phyloP scores from a whole-genome alignment of 108 stramenopile genomes.

The Seminavis robusta region DNA sequence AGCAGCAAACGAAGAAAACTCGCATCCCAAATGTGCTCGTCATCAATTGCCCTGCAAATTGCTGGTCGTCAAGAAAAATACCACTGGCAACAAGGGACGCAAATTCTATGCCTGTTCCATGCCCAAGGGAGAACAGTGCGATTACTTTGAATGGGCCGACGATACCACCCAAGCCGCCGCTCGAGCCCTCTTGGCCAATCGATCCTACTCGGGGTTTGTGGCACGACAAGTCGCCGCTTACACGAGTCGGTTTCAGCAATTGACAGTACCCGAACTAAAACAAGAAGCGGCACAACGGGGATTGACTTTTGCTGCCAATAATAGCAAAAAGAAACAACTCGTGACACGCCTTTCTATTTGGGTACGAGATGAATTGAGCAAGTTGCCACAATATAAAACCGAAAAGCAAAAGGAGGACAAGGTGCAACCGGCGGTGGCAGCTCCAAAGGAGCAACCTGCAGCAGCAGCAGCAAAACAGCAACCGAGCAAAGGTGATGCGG shows the following conservation, averaged over 20 bases:
- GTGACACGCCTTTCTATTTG: slow-evolving; percentile 71
- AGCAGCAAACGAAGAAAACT: not conserved
- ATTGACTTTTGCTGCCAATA: slow-evolving; percentile 41
- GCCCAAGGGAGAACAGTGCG: slow-evolving; percentile 84
- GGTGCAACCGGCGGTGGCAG: not conserved
- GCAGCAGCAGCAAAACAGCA: too few relatives aligned
- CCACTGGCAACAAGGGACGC: slow-evolving; percentile 79
- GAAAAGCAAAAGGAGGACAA: not conserved
- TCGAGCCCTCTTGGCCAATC: slow-evolving; percentile 52
- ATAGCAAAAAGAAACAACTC: slow-evolving; percentile 77
- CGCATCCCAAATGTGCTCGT: slow-evolving; percentile 58
- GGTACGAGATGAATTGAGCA: slow-evolving; percentile 75
- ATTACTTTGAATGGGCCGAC: slow-evolving; percentile 88
- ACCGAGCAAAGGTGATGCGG: too few relatives aligned
- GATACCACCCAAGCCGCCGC: slow-evolving; percentile 69
- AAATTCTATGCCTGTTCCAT: slow-evolving; percentile 84
- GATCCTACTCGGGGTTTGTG: slow-evolving; percentile 73
- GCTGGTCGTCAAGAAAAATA: slow-evolving; percentile 76
- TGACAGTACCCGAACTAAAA: slow-evolving; percentile 80
- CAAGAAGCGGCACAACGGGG: slow-evolving; percentile 57
- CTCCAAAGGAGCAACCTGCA: not conserved
- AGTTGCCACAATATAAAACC: slow-evolving; percentile 16
- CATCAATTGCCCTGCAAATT: slow-evolving; percentile 78
- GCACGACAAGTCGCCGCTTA: slow-evolving; percentile 71
- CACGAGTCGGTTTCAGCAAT: slow-evolving; percentile 42